These are phyloP conservation scores for Polysphondylium violaceum DNA, from an alignment of 78 protist species.

Conservation along the genomic window DNA sequence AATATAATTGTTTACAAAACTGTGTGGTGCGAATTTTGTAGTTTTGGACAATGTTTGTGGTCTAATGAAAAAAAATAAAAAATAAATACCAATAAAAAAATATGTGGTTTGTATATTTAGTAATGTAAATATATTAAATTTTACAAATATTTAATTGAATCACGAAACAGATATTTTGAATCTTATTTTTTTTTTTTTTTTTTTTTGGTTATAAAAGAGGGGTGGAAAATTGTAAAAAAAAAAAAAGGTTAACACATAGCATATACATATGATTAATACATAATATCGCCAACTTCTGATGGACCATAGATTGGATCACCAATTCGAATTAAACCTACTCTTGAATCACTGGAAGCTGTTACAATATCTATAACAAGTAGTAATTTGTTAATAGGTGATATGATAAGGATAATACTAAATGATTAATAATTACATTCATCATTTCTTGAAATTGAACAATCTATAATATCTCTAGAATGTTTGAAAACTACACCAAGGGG, in stretches of 20 bases:
- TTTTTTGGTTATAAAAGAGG: no score
- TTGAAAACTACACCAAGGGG: conserved; percentile 29
- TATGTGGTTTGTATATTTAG: no score
- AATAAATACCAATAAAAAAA: no score
- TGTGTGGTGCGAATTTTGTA: no score
- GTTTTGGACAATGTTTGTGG: no score
- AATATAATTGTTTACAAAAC: no score
- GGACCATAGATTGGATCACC: conserved; percentile 55
- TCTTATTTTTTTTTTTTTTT: no score
- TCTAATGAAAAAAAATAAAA: no score
- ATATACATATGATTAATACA: conserved; percentile 12
- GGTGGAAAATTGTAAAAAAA: neutral
- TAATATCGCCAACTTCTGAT: conserved; percentile 35
- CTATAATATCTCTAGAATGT: conserved; percentile 66
- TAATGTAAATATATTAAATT: no score
- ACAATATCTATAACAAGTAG: conserved; percentile 11
- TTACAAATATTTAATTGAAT: no score
- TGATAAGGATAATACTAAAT: neutral
- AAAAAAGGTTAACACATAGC: neutral
- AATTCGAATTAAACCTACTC: conserved; percentile 42
- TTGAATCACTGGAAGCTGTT: conserved; percentile 39
- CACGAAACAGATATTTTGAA: no score
- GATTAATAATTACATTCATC: conserved; percentile 49
- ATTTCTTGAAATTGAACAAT: conserved; percentile 63
- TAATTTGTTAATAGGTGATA: neutral